A percentile compares a stretch with the other conserved stretches of the same genome.
phyloP scores from a whole-genome alignment of 768 basidiomycete species.

The Tremella yokohamensis region DNA sequence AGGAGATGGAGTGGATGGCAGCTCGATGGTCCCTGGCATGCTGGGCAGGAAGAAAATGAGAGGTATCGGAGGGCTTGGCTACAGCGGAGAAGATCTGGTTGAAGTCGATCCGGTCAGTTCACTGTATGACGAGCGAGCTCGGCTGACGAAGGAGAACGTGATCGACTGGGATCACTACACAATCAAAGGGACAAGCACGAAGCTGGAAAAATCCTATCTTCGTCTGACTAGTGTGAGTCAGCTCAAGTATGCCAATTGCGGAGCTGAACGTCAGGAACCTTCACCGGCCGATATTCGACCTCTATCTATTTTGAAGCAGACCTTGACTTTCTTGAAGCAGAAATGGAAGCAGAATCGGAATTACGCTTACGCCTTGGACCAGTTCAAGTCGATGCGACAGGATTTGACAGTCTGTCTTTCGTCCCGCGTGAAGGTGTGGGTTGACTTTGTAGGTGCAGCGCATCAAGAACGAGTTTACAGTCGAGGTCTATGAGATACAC shows the following conservation, averaged over 20 bases:
- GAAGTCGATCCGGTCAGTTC: constrained; percentile 49
- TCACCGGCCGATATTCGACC: constrained; percentile 92
- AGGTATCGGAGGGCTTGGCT: constrained; percentile 40
- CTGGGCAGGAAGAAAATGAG: constrained; percentile 41
- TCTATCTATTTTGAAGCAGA: constrained; percentile 74
- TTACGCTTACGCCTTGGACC: constrained; percentile 83
- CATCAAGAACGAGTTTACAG: constrained; percentile 97
- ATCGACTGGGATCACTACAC: constrained; percentile 94
- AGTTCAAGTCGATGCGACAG: constrained; percentile 95
- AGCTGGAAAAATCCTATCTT: constrained; percentile 92
- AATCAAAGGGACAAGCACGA: constrained; percentile 84
- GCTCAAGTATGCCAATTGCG: background rate
- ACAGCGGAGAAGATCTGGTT: constrained; percentile 40
- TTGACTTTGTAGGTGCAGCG: constrained; percentile 73
- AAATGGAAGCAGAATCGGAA: constrained; percentile 75
- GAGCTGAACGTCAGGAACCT: constrained; percentile 65
- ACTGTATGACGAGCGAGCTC: constrained; percentile 10
- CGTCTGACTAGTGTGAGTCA: constrained; percentile 75
- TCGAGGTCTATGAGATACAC: constrained; percentile 96
- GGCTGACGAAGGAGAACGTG: constrained; percentile 64
- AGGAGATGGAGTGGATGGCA: constrained; percentile 23
- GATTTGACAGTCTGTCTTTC: constrained; percentile 80
- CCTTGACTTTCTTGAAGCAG: constrained; percentile 77
- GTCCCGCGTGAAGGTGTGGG: background rate
- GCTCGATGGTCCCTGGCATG: constrained; percentile 19